Percentiles rank a stretch among this genome's conserved stretches.
These are phyloP conservation scores for Puccinia polysora DNA, from an alignment of 1,284 basidiomycete species.

Conservation along the genomic window DNA sequence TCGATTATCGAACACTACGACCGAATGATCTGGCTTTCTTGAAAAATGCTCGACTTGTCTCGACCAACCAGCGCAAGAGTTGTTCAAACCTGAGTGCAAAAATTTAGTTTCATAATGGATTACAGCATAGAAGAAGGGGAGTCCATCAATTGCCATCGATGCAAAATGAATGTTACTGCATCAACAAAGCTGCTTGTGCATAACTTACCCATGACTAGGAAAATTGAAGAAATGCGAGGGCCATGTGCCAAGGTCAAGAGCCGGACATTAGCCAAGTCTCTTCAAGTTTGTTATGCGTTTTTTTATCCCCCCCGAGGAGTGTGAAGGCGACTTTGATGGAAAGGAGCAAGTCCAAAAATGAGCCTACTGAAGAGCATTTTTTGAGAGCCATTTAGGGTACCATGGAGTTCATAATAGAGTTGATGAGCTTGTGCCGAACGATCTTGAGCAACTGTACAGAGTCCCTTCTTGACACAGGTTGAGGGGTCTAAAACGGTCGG, in stretches of 20 bases:
- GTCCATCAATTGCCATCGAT: not conserved
- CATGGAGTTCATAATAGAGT: constrained; percentile 53
- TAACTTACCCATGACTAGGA: constrained; percentile 20
- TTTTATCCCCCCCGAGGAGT: too few relatives aligned
- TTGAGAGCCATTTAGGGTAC: constrained; percentile 30
- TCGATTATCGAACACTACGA: constrained; percentile 79
- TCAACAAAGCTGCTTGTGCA: not conserved
- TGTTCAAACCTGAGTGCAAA: constrained; percentile 53
- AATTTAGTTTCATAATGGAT: not conserved
- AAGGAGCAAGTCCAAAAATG: too few relatives aligned
- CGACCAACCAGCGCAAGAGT: constrained; percentile 50
- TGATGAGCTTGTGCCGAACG: constrained; percentile 47
- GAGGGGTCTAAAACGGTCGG: constrained; percentile 19
- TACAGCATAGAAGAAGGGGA: not conserved
- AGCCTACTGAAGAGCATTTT: constrained; percentile 25
- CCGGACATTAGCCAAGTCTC: too few relatives aligned
- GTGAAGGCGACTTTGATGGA: too few relatives aligned
- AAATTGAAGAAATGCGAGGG: too few relatives aligned
- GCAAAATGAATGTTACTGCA: not conserved
- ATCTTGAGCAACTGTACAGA: constrained; percentile 17
- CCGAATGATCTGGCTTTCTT: constrained; percentile 55
- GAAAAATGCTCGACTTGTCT: constrained; percentile 53
- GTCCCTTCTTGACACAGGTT: constrained; percentile 28
- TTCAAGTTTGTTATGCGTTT: too few relatives aligned
- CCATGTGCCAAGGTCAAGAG: too few relatives aligned